Evolutionary conservation across 2,329 filamentous ascomycete genomes (phyloP), one percentile per base, ranked within the genome.

Genomic region (Phoma herbarum): DNA sequence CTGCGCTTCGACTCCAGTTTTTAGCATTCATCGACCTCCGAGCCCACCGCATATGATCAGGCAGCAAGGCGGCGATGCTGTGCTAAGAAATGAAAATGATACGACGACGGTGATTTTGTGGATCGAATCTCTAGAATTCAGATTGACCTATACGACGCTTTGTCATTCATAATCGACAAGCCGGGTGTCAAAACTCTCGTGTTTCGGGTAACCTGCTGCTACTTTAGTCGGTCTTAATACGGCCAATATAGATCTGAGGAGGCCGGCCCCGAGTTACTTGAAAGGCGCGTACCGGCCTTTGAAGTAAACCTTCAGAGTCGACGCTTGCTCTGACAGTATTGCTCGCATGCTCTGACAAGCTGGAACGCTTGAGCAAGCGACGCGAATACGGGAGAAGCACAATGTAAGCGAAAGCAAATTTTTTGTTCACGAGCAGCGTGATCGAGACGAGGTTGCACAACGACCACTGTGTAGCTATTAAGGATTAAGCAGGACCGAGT

Each of bases 141-240:
- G n/a, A 16, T 18, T 12, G 12, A 45, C 20, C 18, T 31, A 28
- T 10, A 39, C 29, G n/a, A 23, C 22, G 31, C 20, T 39, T 11
- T 39, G 22, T 22, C n/a, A 2, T 28, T 9, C n/a, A 39, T 33
- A 18, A 16, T 18, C 4, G 2, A 16, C 28, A n/a, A 28, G 37
- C 4, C 29, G 33, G 12, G 18, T 52, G 50, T 52, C 46, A 57
- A n/a, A 29, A 41, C 43, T 37, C 25, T 48, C 43, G 35, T 20
- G 52, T 56, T 56, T 60, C 56, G 45, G 56, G 45, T 54, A 54
- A 50, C 56, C 31, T 59, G 56, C 50, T 42, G 39, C 56, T 54
- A 41, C 45, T 50, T 41, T 50, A 35, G 33, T 51, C 56, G 50
- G 56, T 42, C 50, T 53, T 47, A 47, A 42, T 18, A 33, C 46